Evolutionary conservation across 768 basidiomycete species (phyloP), one percentile per base, ranked within the genome.

Genomic region (Mycena epipterygia): DNA sequence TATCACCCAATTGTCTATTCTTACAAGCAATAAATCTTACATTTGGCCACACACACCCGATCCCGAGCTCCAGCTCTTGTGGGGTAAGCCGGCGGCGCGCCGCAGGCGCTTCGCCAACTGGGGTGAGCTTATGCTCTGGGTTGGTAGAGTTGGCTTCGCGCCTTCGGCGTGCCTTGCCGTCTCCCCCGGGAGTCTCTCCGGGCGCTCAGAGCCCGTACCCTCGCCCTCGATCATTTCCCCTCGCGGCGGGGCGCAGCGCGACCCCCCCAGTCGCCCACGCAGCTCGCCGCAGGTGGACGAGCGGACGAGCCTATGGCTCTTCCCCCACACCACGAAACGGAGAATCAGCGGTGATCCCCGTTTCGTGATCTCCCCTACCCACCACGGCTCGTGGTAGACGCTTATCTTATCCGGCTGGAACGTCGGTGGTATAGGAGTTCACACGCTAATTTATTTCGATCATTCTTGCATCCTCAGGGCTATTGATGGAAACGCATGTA

Each of bases 81-180:
- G 33, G 33, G 37, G 19, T n/a, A 39, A 56, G 55, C 33, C 25
- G 55, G 55, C 55, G 9, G 39, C 23, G 33, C 55, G 33, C 55
- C 37, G 14, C 5, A 33, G 55, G 55, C 33, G 35, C 55, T 19
- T 56, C 37, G n/a, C 55, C 55, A 56, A 56, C 55, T 56, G 55
- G 9, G 35, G 55, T 39, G 35, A 56, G 55, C 55, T 56, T 32
- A 37, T 35, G 55, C 55, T 56, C 55, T 37, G 55, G 55, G 55
- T n/a, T 56, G 55, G 55, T 56, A 35, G 55, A 56, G 55, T 56
- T 56, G 35, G 55, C 37, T 19, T n/a, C 37, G 55, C 35, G 35
- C 55, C 55, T 37, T 51, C 29, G 16, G 49, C 29, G 49, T 29
- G 27, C 27, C 29, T 19, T 11, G 41, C 49, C 5, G 3, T 2